Percentiles rank a stretch among this genome's conserved stretches.
Conservation (phyloP, 1,284 basidiomycete genomes). For the Leucoagaricus sp. region DNA sequence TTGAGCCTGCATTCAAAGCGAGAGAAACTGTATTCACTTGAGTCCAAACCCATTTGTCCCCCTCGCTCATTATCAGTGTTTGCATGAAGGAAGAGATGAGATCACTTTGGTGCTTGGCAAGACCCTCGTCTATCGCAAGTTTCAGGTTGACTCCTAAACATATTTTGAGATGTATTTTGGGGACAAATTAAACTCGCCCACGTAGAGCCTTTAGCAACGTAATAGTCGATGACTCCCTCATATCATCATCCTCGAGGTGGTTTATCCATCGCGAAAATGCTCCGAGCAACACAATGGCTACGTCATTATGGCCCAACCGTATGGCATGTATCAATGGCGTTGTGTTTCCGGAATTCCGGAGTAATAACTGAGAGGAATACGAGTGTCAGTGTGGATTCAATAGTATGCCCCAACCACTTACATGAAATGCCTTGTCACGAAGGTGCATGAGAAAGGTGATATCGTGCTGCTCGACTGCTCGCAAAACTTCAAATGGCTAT, state of each 20-base stretch:
- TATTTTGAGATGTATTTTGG: constrained; percentile 11
- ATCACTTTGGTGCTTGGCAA: constrained; percentile 75
- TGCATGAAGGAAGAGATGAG: constrained; percentile 82
- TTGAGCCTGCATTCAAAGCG: constrained; percentile 61
- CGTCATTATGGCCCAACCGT: constrained; percentile 75
- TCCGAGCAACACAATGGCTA: constrained; percentile 75
- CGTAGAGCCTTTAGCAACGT: constrained; percentile 71
- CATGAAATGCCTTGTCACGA: constrained; percentile 75
- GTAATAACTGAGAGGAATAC: constrained; percentile 51
- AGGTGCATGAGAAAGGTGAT: constrained; percentile 78
- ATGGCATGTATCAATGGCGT: constrained; percentile 82
- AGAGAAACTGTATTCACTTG: constrained; percentile 60
- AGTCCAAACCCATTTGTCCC: constrained; percentile 74
- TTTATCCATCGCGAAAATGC: constrained; percentile 84
- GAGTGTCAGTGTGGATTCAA: neutral
- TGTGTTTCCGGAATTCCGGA: constrained; percentile 71
- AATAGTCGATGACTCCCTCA: constrained; percentile 63
- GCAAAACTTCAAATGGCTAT: constrained; percentile 75
- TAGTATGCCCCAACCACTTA: constrained; percentile 31
- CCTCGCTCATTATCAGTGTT: constrained; percentile 84
- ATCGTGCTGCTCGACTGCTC: constrained; percentile 74
- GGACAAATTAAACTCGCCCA: constrained; percentile 33
- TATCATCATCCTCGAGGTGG: constrained; percentile 70
- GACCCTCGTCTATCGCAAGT: constrained; percentile 79
- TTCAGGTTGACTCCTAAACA: constrained; percentile 71